These are phyloP conservation scores for Parmelia sp. DNA, from an alignment of 495 filamentous ascomycete species.

Conservation along the genomic window DNA sequence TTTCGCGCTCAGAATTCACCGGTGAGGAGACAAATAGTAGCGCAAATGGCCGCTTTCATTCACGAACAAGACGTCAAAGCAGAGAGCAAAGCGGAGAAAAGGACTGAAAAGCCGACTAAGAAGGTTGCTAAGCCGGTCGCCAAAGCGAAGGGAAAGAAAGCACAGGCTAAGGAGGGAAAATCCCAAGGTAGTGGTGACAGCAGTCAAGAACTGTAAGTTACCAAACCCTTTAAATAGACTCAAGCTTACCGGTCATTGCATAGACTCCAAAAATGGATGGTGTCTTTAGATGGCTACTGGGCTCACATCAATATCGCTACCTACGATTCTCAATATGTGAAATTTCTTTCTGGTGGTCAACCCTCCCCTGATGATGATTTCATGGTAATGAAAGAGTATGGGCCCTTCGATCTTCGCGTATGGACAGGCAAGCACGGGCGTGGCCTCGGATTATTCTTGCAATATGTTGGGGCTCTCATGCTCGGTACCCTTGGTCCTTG, in stretches of 20 bases:
- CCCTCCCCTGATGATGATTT: neutral
- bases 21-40: neutral
- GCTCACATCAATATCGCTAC: neutral
- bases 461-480: neutral
- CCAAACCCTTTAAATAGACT: neutral
- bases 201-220: neutral
- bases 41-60: slow-evolving; percentile 1
- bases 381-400: neutral
- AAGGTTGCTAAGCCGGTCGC: no score
- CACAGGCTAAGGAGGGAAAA: neutral
- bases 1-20: neutral
- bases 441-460: neutral
- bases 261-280: neutral
- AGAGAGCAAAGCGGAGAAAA: neutral
- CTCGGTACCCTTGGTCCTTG: neutral
- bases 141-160: neutral
- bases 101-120: neutral
- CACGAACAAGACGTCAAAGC: neutral
- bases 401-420: neutral
- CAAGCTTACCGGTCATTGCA: neutral
- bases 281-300: neutral
- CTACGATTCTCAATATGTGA: neutral
- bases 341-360: neutral
- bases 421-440: neutral
- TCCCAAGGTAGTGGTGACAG: neutral